phyloP scores from a whole-genome alignment of 257 asterid genomes.

The Linderniella brevidens region DNA sequence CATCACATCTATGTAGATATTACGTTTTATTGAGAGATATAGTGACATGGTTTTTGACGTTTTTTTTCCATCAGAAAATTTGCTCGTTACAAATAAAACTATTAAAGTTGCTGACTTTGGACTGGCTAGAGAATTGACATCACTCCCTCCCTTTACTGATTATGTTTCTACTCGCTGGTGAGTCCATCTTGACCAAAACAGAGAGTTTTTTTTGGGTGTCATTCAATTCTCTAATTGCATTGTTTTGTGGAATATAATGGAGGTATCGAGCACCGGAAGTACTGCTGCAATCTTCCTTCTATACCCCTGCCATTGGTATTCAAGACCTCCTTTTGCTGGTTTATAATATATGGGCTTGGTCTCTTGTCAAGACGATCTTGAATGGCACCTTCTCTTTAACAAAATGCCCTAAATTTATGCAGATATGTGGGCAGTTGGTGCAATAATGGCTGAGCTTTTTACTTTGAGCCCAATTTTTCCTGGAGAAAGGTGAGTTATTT shows the following conservation, averaged over 20 bases:
- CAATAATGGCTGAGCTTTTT: slow-evolving; percentile 92
- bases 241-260: slow-evolving; percentile 4
- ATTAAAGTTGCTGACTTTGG: slow-evolving; percentile 96
- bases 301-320: slow-evolving; percentile 87
- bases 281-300: slow-evolving; percentile 56
- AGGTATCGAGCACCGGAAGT: slow-evolving; percentile 99
- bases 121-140: slow-evolving; percentile 85
- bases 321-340: slow-evolving; percentile 5
- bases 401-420: slow-evolving; percentile 14
- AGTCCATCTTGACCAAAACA: slow-evolving; percentile 17
- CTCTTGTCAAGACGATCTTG: too few species aligned
- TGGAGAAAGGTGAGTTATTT: slow-evolving; percentile 65
- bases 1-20: neutral
- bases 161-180: slow-evolving; percentile 99
- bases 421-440: slow-evolving; percentile 99
- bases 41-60: slow-evolving; percentile 9
- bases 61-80: slow-evolving; percentile 47
- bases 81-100: slow-evolving; percentile 60
- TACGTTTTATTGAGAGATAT: slow-evolving; percentile 2
- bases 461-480: slow-evolving; percentile 79
- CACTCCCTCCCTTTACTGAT: slow-evolving; percentile 86
- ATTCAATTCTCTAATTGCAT: slow-evolving; percentile 8
- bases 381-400: neutral
- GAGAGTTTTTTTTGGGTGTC: slow-evolving; percentile 10
- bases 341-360: neutral